Percentiles rank a stretch among this genome's conserved stretches.
These are phyloP conservation scores for Candida piceae DNA, from an alignment of 805 yeast species.

Conservation along the genomic window DNA sequence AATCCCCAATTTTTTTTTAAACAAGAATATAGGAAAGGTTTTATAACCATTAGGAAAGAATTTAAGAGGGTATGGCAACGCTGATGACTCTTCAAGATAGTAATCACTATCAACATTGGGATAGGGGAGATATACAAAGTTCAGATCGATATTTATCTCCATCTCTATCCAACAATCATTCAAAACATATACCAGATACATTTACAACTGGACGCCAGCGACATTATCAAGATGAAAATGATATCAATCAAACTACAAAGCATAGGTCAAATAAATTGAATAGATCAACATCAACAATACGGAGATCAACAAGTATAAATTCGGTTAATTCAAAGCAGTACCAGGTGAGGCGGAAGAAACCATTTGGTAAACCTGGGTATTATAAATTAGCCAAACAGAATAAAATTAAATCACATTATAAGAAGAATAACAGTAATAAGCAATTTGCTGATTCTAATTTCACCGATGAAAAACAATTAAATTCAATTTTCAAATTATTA, in stretches of 20 bases:
- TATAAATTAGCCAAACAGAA: constrained; percentile 5
- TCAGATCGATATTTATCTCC: neutral
- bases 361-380: constrained; percentile 11
- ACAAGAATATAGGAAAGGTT: too few species aligned
- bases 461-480: constrained; percentile 8
- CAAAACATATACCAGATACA: too few species aligned
- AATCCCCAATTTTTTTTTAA: too few species aligned
- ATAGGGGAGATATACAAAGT: too few species aligned
- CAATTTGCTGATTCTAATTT: constrained; percentile 1
- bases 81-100: too few species aligned
- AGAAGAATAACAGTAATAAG: constrained; percentile 1
- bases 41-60: too few species aligned
- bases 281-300: constrained; percentile 2
- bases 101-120: too few species aligned
- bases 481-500: constrained; percentile 13
- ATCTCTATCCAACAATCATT: too few species aligned
- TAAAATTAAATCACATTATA: neutral
- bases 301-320: constrained; percentile 2
- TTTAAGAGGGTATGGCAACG: too few species aligned
- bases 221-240: neutral
- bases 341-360: constrained; percentile 8
- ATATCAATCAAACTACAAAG: neutral
- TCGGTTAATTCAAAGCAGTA: constrained; percentile 5
- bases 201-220: too few species aligned
- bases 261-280: constrained; percentile 2